A percentile compares a stretch with the other conserved stretches of the same genome.
Conservation (phyloP, 1,284 basidiomycete species). For the Malassezia dermatis region DNA sequence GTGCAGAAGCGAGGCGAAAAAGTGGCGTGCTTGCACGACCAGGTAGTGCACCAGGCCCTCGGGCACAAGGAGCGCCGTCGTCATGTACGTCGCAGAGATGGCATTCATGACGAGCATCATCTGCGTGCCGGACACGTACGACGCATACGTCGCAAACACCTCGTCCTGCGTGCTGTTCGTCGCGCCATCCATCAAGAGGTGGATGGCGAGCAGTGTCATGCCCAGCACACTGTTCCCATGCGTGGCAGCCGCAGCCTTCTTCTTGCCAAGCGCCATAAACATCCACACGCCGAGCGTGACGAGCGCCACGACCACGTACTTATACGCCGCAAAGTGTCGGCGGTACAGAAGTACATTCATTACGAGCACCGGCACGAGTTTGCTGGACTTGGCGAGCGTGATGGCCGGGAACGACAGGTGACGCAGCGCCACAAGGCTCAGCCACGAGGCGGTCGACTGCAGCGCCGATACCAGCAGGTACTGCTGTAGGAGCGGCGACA, state of each 20-base stretch:
- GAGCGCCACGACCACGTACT: constrained; percentile 47
- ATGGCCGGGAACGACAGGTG: constrained; percentile 98
- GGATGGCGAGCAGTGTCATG: constrained; percentile 65
- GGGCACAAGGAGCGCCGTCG: constrained; percentile 53
- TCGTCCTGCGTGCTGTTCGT: constrained; percentile 98
- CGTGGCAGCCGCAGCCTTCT: constrained; percentile 48
- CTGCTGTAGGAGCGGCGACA: constrained; percentile 54
- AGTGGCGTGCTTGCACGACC: neutral
- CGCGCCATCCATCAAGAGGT: constrained; percentile 81
- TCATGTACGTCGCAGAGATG: constrained; percentile 51
- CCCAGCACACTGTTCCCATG: constrained; percentile 34
- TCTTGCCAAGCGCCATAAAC: constrained; percentile 65
- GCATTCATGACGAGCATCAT: constrained; percentile 99
- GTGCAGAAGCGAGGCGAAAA: neutral
- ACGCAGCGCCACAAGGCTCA: constrained; percentile 83
- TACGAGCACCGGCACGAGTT: constrained; percentile 87
- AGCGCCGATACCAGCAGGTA: constrained; percentile 56
- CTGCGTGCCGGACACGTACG: constrained; percentile 73
- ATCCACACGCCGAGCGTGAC: constrained; percentile 86
- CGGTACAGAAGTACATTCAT: constrained; percentile 64
- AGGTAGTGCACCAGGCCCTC: constrained; percentile 46
- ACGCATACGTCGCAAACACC: constrained; percentile 63
- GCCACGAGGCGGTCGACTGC: constrained; percentile 82
- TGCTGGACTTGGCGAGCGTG: constrained; percentile 97
- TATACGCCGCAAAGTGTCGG: constrained; percentile 44